Evolutionary conservation across 2,329 filamentous ascomycete genomes (phyloP), one percentile per base, ranked within the genome.

Genomic region (Colletotrichum cereale): DNA sequence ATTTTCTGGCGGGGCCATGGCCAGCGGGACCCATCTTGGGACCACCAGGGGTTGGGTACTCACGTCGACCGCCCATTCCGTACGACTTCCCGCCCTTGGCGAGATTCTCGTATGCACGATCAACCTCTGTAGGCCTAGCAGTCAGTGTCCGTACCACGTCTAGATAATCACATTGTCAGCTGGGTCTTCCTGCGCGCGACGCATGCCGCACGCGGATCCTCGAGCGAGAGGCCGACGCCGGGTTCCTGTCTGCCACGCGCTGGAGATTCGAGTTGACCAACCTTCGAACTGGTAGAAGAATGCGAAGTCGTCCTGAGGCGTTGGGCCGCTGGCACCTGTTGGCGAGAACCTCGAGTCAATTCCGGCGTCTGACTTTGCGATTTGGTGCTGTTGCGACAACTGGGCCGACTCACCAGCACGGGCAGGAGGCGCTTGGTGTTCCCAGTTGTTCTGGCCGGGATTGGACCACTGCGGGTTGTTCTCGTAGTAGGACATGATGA

Each of bases 31-130:
- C 73, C 74, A 74, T 72, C 75, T 76, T 72, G 74, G 85, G 84
- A 42, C 69, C 69, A 75, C 84, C 86, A 81, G 88, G 87, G 83
- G 89, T 86, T 81, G 90, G 89, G 88, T 88, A 97, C 84, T 97
- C 94, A 88, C 95, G 93, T 83, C 96, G 94, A 78, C 86, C 89
- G 78, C 86, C 86, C 79, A 85, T 84, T 79, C 88, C 90, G 83
- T 96, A 96, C 84, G 95, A 91, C 87, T 98, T 98, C 79, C 95
- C 95, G 82, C 95, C 97, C 88, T 98, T 98, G 79, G 96, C 89
- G 73, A 99, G 89, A 82, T 98, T 98, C 79, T 98, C 96, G 79
- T 96, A 91, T 76, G 96, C 96, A 80, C 96, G 92, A 76, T 98
- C 96, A 78, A 99, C 95, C 89, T 99, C 96, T 97, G 79, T 62